Evolutionary conservation across 2,329 filamentous ascomycete genomes (phyloP).

Genomic region (Metarhizium anisopliae): DNA sequence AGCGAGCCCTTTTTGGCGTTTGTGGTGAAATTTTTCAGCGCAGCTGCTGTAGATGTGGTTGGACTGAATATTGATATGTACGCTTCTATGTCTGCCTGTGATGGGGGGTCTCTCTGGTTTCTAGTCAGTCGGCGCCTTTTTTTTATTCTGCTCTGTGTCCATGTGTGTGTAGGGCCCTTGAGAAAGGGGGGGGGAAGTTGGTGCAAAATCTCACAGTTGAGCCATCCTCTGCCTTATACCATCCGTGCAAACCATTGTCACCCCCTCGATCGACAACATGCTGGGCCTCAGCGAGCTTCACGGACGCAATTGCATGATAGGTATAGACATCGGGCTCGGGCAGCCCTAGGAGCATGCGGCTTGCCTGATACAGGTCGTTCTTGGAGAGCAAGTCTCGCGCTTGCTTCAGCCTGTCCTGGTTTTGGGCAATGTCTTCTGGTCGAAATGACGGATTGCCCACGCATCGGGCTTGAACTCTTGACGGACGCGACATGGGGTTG

Average conservation of each 20-base stretch:
- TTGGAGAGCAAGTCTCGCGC: conserved; percentile 28
- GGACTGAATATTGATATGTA: conserved; percentile 61
- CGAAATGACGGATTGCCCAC: conserved; percentile 35
- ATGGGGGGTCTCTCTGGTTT: conserved; percentile 35
- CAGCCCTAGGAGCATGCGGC: conserved; percentile 33
- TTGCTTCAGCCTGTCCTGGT: conserved; percentile 27
- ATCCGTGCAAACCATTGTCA: conserved; percentile 37
- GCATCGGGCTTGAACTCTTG: conserved; percentile 28
- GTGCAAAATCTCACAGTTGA: conserved; percentile 18
- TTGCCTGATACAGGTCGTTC: conserved; percentile 37
- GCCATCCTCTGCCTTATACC: conserved; percentile 34
- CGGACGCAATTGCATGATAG: conserved; percentile 42
- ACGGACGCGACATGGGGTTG: conserved; percentile 17
- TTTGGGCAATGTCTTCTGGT: conserved; percentile 29
- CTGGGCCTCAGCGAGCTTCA: conserved; percentile 40
- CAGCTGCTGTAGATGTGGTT: conserved; percentile 47
- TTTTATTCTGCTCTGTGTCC: not conserved
- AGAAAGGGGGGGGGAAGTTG: not conserved
- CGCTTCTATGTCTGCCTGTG: conserved; percentile 49
- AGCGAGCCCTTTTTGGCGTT: conserved; percentile 58
- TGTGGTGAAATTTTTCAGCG: conserved; percentile 52
- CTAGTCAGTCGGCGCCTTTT: not conserved
- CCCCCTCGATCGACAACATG: conserved; percentile 33
- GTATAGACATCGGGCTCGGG: conserved; percentile 36
- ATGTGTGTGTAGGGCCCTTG: too few relatives aligned